Percentiles rank a stretch among this genome's conserved stretches.
Evolutionary conservation across 495 filamentous ascomycete species (phyloP).

Genomic region (Penicillium cinerascens): DNA sequence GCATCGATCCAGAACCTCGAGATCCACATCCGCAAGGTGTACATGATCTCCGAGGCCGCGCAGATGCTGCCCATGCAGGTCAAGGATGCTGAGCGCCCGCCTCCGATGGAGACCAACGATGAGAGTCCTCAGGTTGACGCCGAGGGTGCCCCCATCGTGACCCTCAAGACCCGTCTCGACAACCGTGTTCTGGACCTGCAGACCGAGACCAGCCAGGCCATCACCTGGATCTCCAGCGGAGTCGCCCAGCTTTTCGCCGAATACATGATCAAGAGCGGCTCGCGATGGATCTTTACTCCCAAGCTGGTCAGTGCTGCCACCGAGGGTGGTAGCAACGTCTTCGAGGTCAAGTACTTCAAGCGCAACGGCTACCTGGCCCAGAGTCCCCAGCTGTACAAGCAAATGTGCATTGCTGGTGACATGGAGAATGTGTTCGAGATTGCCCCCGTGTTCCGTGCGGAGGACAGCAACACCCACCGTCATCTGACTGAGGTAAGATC

Average conservation of each 20-base stretch:
- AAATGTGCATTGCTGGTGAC: slow-evolving; percentile 92
- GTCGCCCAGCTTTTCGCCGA: slow-evolving; percentile 77
- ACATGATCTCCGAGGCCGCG: slow-evolving; percentile 63
- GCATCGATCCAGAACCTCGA: slow-evolving; percentile 74
- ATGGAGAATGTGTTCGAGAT: slow-evolving; percentile 86
- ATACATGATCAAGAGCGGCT: slow-evolving; percentile 71
- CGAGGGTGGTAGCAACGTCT: slow-evolving; percentile 91
- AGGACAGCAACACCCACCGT: slow-evolving; percentile 93
- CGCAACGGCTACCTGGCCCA: slow-evolving; percentile 83
- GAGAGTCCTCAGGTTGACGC: slow-evolving; percentile 44
- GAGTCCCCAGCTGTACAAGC: slow-evolving; percentile 94
- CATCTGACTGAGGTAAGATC: slow-evolving; percentile 79
- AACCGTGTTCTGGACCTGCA: slow-evolving; percentile 91
- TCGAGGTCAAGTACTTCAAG: slow-evolving; percentile 88
- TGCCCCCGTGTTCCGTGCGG: slow-evolving; percentile 89
- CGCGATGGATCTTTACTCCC: slow-evolving; percentile 85
- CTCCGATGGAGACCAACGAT: slow-evolving; percentile 41
- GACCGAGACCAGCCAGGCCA: slow-evolving; percentile 82
- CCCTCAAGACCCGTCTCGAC: slow-evolving; percentile 73
- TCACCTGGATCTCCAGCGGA: slow-evolving; percentile 75
- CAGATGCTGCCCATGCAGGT: slow-evolving; percentile 69
- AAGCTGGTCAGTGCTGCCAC: slow-evolving; percentile 87
- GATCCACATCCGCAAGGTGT: slow-evolving; percentile 75
- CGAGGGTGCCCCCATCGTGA: slow-evolving; percentile 59
- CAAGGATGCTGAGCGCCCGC: slow-evolving; percentile 57